A percentile compares a stretch with the other conserved stretches of the same genome.
Conservation (phyloP, 108 stramenopile species). For the Chaetoceros muelleri region DNA sequence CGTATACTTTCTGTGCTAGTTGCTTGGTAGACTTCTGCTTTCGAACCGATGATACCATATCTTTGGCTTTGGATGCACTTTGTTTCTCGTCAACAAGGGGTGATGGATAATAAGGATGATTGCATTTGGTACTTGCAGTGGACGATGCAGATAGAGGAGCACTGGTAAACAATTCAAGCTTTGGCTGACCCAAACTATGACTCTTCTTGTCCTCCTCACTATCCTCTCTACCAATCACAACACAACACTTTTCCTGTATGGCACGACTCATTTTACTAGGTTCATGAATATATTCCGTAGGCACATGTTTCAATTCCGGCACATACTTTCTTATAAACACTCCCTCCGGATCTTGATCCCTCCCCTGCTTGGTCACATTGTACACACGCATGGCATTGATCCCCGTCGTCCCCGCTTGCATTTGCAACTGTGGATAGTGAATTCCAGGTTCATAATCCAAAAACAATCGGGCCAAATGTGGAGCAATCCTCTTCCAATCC, state of each 20-base stretch:
- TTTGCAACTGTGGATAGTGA: constrained; percentile 70
- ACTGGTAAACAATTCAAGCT: not conserved
- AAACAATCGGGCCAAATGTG: constrained; percentile 49
- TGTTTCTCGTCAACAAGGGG: constrained; percentile 50
- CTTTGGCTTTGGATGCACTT: constrained; percentile 46
- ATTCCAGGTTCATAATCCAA: constrained; percentile 61
- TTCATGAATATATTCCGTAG: constrained; percentile 49
- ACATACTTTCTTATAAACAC: constrained; percentile 40
- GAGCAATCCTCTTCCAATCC: constrained; percentile 56
- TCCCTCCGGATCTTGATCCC: constrained; percentile 59
- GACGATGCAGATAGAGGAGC: not conserved
- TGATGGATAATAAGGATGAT: constrained; percentile 24
- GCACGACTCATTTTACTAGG: constrained; percentile 48
- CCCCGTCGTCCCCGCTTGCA: constrained; percentile 69
- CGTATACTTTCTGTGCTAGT: constrained; percentile 39
- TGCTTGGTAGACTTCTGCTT: constrained; percentile 32
- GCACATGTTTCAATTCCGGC: constrained; percentile 33
- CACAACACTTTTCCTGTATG: constrained; percentile 24
- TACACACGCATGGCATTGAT: constrained; percentile 73
- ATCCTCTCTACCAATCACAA: constrained; percentile 9
- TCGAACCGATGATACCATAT: constrained; percentile 35
- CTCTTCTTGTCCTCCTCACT: constrained; percentile 1
- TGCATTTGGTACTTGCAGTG: not conserved
- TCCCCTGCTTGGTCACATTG: constrained; percentile 62
- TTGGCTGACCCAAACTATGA: not conserved